phyloP scores from a whole-genome alignment of 306 rosid species.

The Dalbergia cochinchinensis region DNA sequence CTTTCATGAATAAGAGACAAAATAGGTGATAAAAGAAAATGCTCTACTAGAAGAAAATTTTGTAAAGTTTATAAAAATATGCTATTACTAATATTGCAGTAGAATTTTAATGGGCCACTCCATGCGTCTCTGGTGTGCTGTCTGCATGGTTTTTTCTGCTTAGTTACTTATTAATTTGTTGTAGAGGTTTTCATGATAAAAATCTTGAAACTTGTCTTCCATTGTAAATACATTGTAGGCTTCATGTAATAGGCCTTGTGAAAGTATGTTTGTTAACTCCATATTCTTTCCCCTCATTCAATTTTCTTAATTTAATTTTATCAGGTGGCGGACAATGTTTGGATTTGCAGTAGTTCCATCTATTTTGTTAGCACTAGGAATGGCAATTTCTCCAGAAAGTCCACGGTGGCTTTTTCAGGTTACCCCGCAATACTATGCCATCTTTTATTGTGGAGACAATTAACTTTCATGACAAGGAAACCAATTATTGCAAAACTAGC shows the following conservation, averaged over 20 bases:
- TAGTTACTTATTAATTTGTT: conserved; percentile 25
- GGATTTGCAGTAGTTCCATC: conserved; percentile 83
- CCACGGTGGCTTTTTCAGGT: conserved; percentile 98
- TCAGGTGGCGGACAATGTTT: conserved; percentile 96
- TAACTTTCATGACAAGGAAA: neutral
- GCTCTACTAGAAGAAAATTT: conserved; percentile 10
- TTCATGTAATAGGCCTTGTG: neutral
- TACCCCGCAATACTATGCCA: conserved; percentile 13
- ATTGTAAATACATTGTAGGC: neutral
- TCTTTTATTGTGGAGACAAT: conserved; percentile 36
- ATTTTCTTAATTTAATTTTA: conserved; percentile 3
- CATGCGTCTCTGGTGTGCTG: too few species aligned
- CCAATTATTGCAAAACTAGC: neutral
- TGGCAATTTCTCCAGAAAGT: conserved; percentile 87
- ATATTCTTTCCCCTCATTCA: conserved; percentile 1
- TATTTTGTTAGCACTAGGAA: conserved; percentile 79
- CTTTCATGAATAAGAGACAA: conserved; percentile 5
- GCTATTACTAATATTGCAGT: too few species aligned
- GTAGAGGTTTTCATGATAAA: neutral
- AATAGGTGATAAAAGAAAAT: neutral
- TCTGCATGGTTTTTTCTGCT: neutral
- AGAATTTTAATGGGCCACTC: too few species aligned
- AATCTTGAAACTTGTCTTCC: conserved; percentile 24
- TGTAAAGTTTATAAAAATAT: neutral
- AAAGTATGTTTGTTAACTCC: conserved; percentile 2